Evolutionary conservation across 2,329 filamentous ascomycete genomes (phyloP).

Genomic region (Epichloe sp.): DNA sequence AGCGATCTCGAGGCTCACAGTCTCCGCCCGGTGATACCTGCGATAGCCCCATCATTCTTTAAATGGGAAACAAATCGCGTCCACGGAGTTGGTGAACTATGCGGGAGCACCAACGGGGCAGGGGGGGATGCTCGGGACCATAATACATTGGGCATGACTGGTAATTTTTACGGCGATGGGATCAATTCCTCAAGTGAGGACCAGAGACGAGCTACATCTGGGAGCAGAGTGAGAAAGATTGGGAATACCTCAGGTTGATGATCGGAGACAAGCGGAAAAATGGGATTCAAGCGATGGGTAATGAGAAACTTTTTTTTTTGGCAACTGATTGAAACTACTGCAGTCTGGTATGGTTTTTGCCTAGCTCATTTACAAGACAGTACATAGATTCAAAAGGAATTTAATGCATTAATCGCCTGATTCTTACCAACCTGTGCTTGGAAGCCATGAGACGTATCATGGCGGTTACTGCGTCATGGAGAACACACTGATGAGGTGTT

Average conservation of each 20-base stretch:
- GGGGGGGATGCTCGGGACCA: not conserved
- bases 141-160: not conserved
- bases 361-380: too few species aligned
- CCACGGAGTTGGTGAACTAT: not conserved
- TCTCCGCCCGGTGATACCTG: not conserved
- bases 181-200: not conserved
- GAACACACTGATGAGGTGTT: too few species aligned
- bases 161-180: not conserved
- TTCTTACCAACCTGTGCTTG: too few species aligned
- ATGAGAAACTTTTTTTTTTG: not conserved
- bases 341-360: too few species aligned
- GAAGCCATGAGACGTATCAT: too few species aligned
- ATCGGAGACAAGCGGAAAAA: not conserved
- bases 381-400: too few species aligned
- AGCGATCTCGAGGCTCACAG: not conserved
- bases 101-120: not conserved
- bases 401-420: too few species aligned
- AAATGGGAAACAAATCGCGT: not conserved
- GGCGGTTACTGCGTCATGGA: too few species aligned
- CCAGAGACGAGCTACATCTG: not conserved
- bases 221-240: not conserved
- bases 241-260: not conserved
- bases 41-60: not conserved
- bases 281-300: not conserved
- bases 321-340: too few species aligned